phyloP scores from a whole-genome alignment of 345 rosid genomes.

The Camelina hispida region DNA sequence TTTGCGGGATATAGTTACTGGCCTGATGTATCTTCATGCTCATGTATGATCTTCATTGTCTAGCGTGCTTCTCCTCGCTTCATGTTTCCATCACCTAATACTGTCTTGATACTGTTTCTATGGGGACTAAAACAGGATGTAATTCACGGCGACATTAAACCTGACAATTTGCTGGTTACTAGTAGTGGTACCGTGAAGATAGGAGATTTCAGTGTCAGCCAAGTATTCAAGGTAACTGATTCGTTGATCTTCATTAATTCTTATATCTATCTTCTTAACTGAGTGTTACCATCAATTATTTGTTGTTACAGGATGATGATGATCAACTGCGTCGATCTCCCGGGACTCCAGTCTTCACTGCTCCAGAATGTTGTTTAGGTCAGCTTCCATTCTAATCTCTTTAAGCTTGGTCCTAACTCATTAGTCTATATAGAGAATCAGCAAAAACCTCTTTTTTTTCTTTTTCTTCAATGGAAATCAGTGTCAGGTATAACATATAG shows the following conservation, averaged over 20 bases:
- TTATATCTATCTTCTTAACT: neutral
- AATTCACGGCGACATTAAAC: conserved; percentile 97
- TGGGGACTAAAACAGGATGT: conserved; percentile 58
- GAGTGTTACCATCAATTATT: conserved; percentile 24
- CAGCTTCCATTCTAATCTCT: conserved; percentile 27
- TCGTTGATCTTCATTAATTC: conserved; percentile 1
- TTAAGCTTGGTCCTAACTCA: conserved; percentile 18
- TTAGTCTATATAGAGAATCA: neutral
- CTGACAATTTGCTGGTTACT: conserved; percentile 94
- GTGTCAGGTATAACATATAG: conserved; percentile 79
- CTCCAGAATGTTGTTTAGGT: conserved; percentile 99
- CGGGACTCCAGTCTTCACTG: conserved; percentile 99
- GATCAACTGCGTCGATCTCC: conserved; percentile 98
- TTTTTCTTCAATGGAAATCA: conserved; percentile 9
- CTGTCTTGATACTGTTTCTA: conserved; percentile 23
- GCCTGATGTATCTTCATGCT: conserved; percentile 91
- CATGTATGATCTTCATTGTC: conserved; percentile 64
- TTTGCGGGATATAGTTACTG: conserved; percentile 82
- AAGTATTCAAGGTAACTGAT: conserved; percentile 78
- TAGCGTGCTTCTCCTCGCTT: neutral
- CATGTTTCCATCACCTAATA: conserved; percentile 7
- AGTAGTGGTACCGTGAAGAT: conserved; percentile 80
- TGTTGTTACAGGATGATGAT: conserved; percentile 71
- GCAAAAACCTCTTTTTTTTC: neutral
- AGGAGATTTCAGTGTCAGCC: conserved; percentile 98